Base-by-base conservation (phyloP, 192 early-diverging fungal species). In the Gryganskiella cystojenkinii region DNA sequence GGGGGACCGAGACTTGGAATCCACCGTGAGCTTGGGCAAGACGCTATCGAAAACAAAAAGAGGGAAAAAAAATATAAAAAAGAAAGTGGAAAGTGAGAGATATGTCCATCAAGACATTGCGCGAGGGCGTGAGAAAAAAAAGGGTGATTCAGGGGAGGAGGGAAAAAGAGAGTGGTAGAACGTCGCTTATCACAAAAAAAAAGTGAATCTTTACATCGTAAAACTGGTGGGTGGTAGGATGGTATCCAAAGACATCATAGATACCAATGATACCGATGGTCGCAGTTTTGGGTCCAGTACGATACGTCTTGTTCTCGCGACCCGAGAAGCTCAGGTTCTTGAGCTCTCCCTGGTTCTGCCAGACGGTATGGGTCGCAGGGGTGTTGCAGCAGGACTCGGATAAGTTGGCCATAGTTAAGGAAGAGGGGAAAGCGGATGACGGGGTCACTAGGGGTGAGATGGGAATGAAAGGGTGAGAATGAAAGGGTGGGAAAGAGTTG, bases 241-340 rank as follows among this genome's bases (percentile, higher is more conserved):
- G 81, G 51, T 82, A 80, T 2, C 86, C 90, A 66, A 89, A 89
- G 37, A 91, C 72, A 64, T 91, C 90, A 60, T 90, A 89, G 67
- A 85, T 82, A 64, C 84, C 67, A 4, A 91, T 37, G 56, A 91
- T 66, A 22, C 74, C 86, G 10, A 82, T 83, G 70, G 83, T 80
- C 27, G 89, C 58, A 25, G 59, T 56, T 63, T 70, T 50, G 15
- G 47, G 47, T 50, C 47, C 47, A 50, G 47, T 50, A 5, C 47
- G 6, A 24, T 50, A 70, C 42, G 42, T 66, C 56, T 61, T 67
- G 22, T 43, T 59, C 4, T 85, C 87, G 17, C 61, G 64, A 19
- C 71, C 56, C 64, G 86, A 84, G 79, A 63, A 71, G 27, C 70
- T 47, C 4, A 70, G 83, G 20, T 80, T 22, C 44, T 56, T 49